Conservation (phyloP, 768 basidiomycete genomes). For the Coprinopsis cinerea region DNA sequence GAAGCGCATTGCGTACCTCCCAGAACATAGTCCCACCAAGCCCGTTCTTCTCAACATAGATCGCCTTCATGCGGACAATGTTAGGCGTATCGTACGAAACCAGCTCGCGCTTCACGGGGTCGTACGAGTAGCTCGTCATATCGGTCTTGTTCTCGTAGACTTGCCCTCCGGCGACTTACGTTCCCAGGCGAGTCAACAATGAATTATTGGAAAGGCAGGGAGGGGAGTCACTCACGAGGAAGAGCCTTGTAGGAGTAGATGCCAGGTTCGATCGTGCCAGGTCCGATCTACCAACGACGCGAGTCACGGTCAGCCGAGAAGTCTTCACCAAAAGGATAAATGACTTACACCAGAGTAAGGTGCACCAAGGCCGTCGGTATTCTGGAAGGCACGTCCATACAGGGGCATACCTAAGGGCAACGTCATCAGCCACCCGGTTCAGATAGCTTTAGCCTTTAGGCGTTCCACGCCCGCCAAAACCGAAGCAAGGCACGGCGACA, state of each 20-base stretch:
- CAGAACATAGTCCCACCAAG: constrained; percentile 74
- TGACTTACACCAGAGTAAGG: constrained; percentile 58
- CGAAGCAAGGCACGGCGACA: too few species aligned
- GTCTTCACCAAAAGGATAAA: background rate
- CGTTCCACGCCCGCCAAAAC: too few species aligned
- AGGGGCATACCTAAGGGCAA: constrained; percentile 59
- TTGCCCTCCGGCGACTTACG: constrained; percentile 42
- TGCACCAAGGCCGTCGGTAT: constrained; percentile 59
- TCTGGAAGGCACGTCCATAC: constrained; percentile 74
- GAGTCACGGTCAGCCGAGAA: background rate
- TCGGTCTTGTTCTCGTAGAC: constrained; percentile 64
- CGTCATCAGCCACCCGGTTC: too few species aligned
- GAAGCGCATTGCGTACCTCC: constrained; percentile 38
- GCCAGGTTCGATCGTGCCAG: constrained; percentile 63
- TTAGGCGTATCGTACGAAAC: constrained; percentile 75
- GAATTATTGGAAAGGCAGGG: background rate
- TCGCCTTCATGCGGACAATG: constrained; percentile 59
- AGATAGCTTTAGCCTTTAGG: too few species aligned
- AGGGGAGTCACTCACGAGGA: constrained; percentile 39
- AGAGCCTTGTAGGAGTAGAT: constrained; percentile 75
- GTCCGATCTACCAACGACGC: constrained; percentile 49
- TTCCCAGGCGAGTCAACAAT: background rate
- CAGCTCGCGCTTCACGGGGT: constrained; percentile 56
- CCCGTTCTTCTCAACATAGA: constrained; percentile 55
- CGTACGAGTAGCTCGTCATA: constrained; percentile 76